Percentiles rank a stretch among this genome's conserved stretches.
Conservation (phyloP, 345 rosid genomes). For the Triadica sebifera region DNA sequence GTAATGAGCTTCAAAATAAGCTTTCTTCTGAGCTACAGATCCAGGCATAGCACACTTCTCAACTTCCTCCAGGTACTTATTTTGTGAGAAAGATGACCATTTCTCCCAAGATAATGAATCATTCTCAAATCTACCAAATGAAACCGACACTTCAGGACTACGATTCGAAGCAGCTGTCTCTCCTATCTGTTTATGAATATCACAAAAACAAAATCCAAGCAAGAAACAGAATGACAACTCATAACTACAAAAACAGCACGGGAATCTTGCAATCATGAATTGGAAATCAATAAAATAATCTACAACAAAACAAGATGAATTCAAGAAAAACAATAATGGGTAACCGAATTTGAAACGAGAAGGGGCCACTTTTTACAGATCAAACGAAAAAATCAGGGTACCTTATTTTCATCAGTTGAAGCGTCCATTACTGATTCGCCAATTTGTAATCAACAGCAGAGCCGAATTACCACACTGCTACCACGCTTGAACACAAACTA, state of each 20-base stretch:
- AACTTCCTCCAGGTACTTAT: constrained; percentile 94
- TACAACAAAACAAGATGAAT: constrained; percentile 15
- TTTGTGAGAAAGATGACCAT: constrained; percentile 84
- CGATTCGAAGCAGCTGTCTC: constrained; percentile 49
- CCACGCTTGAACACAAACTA: constrained; percentile 14
- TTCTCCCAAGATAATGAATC: constrained; percentile 69
- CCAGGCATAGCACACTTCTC: constrained; percentile 95
- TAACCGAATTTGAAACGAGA: constrained; percentile 14
- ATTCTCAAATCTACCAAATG: constrained; percentile 81
- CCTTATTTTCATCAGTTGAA: constrained; percentile 51
- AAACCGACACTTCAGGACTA: constrained; percentile 66
- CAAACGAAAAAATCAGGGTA: constrained; percentile 29
- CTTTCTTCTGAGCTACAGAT: constrained; percentile 91
- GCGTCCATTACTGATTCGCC: constrained; percentile 55
- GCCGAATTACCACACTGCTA: constrained; percentile 25
- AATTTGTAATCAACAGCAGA: constrained; percentile 35
- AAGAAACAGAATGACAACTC: constrained; percentile 30
- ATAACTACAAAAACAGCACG: constrained; percentile 27
- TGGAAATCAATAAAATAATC: constrained; percentile 11
- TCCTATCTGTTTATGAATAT: constrained; percentile 49
- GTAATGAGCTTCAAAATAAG: constrained; percentile 97
- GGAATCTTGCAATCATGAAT: constrained; percentile 15
- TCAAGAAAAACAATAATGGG: constrained; percentile 23
- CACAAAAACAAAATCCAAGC: constrained; percentile 29
- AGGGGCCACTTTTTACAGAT: constrained; percentile 27